Base-by-base conservation (phyloP, 495 filamentous ascomycete genomes). In the Aspergillus indologenus region DNA sequence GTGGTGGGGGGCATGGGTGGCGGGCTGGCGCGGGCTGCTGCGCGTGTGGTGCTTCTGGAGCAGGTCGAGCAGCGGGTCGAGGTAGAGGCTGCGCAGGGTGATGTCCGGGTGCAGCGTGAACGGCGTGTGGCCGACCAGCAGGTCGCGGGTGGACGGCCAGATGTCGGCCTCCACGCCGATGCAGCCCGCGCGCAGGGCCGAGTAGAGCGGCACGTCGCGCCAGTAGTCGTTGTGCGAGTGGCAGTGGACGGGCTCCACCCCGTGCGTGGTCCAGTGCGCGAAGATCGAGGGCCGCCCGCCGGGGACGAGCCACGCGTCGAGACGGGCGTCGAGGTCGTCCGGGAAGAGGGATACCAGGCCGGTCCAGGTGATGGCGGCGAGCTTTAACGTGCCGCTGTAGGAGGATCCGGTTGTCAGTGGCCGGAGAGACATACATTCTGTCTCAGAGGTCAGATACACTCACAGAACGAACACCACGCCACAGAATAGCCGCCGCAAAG, bases 221-320 rank as follows among this genome's bases (percentile, higher is more conserved):
- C 78, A 94, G 72, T 94, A 94, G 75, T 96, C 91, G 66, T 96
- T 96, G 71, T 96, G 91, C 0, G 88, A 92, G 69, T 73, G 64
- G 58, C 86, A 90, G 3, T 76, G 79, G 47, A 88, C 80, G 0
- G 90, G 89, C 1, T 75, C 57, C 44, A 91, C 81, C 59, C 86
- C 87, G 70, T 90, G 85, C 0, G 88, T 89, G 0, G 88, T 88
- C 67, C 89, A 92, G 66, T 79, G 81, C 2, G 79, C 71, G 26
- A 83, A 71, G 3, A 76, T 9, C 77, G 81, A 52, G 71, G 70
- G 12, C 15, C 55, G 46, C n/a, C 62, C 77, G 73, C 45, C 75
- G 77, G 5, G 81, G 83, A 61, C 77, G 71, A 21, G 72, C 73
- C 47, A 88, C 74, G 19, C 76, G 69, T 40, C 66, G 62, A 63